Evolutionary conservation across 2,329 filamentous ascomycete genomes (phyloP).

Genomic region (Pseudogymnoascus sp.): DNA sequence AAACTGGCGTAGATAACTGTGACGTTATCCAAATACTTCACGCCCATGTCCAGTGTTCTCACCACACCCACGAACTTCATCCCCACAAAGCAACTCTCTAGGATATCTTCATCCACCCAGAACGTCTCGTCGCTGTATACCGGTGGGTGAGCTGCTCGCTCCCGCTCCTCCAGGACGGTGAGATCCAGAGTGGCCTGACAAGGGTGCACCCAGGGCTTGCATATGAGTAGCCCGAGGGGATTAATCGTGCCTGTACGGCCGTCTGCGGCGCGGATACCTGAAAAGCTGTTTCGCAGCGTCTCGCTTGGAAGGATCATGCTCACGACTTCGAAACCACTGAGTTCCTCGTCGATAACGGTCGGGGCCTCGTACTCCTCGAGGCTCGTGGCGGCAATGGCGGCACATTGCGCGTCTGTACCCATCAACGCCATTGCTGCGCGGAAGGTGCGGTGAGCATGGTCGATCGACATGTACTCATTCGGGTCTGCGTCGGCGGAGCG

Average conservation of each 20-base stretch:
- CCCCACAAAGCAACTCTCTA: constrained; percentile 52
- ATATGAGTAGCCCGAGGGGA: constrained; percentile 38
- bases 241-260: constrained; percentile 29
- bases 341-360: constrained; percentile 28
- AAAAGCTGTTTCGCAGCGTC: constrained; percentile 38
- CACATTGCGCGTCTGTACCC: constrained; percentile 12
- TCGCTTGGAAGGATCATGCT: constrained; percentile 39
- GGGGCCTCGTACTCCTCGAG: constrained; percentile 13
- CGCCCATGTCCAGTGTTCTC: constrained; percentile 48
- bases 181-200: constrained; percentile 18
- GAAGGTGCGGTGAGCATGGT: constrained; percentile 15
- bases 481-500: constrained; percentile 17
- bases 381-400: not conserved
- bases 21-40: constrained; percentile 57
- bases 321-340: constrained; percentile 53
- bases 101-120: constrained; percentile 56
- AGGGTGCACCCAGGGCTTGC: constrained; percentile 37
- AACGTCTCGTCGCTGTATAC: constrained; percentile 43
- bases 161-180: constrained; percentile 20
- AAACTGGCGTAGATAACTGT: constrained; percentile 51
- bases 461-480: constrained; percentile 17
- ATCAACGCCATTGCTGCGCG: constrained; percentile 17
- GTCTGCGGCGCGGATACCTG: constrained; percentile 29
- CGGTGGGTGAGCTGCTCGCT: constrained; percentile 18
- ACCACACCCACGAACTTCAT: constrained; percentile 53